Evolutionary conservation across 345 rosid species (phyloP).

Genomic region (Eucalyptus viminalis): DNA sequence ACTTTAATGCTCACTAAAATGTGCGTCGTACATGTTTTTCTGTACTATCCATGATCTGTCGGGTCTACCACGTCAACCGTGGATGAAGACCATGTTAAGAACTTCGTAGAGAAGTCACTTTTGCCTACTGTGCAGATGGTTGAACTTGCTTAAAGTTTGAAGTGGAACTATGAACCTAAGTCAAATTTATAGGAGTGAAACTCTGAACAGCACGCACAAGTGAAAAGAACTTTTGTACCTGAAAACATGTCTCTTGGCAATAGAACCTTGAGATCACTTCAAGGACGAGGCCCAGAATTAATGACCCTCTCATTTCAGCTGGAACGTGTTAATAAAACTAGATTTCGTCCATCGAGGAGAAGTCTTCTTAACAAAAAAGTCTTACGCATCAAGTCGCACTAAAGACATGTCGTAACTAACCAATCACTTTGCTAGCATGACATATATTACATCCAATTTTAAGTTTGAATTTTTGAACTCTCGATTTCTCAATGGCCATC

Average conservation of each 20-base stretch:
- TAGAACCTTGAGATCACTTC: background rate
- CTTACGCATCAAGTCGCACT: rapidly evolving
- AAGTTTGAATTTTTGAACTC: background rate
- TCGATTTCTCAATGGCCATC: background rate
- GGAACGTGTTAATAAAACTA: background rate
- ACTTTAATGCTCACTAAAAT: background rate
- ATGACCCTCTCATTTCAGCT: background rate
- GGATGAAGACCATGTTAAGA: background rate
- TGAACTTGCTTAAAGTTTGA: background rate
- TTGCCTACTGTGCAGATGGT: background rate
- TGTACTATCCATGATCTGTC: background rate
- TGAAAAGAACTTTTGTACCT: background rate
- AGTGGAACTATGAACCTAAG: background rate
- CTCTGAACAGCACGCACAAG: background rate
- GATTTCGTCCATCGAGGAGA: background rate
- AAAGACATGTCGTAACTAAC: rapidly evolving
- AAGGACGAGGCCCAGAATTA: background rate
- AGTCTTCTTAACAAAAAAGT: background rate
- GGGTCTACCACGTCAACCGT: background rate
- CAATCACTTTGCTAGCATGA: background rate
- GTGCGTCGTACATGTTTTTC: background rate
- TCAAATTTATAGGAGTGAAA: background rate
- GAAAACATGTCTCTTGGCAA: background rate
- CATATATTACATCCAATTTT: background rate
- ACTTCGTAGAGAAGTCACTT: background rate